Conservation (phyloP, 352 stramenopile genomes). For the Discostella stelligera region DNA sequence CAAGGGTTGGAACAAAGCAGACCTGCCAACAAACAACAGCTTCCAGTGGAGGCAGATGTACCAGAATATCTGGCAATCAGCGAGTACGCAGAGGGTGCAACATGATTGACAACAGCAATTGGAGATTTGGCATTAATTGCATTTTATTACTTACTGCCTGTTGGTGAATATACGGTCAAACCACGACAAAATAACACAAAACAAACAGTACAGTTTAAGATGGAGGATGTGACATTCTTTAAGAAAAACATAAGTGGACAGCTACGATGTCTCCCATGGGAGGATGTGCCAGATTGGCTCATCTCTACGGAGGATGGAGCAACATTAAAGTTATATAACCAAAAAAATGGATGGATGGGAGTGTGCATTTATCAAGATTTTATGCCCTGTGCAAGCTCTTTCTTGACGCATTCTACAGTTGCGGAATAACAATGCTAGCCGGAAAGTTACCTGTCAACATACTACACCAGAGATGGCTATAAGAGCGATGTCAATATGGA, state of each 20-base stretch:
- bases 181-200: background rate
- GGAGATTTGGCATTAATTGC: constrained; percentile 28
- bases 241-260: no score
- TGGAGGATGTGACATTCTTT: constrained; percentile 5
- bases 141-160: constrained; percentile 39
- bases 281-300: no score
- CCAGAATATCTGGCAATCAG: constrained; percentile 4
- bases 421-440: background rate
- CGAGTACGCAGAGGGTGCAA: background rate
- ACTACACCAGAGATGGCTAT: background rate
- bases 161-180: constrained; percentile 33
- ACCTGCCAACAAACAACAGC: constrained; percentile 20
- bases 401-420: background rate
- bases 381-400: background rate
- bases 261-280: no score
- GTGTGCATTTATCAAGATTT: background rate
- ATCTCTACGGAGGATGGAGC: background rate
- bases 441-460: constrained; percentile 18
- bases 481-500: constrained; percentile 9
- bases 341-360: no score
- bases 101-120: background rate
- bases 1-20: constrained; percentile 15
- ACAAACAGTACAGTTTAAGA: constrained; percentile 18
- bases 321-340: no score
- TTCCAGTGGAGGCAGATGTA: constrained; percentile 19